Evolutionary conservation across 2,329 filamentous ascomycete species (phyloP).

Genomic region (Curvularia sp.): DNA sequence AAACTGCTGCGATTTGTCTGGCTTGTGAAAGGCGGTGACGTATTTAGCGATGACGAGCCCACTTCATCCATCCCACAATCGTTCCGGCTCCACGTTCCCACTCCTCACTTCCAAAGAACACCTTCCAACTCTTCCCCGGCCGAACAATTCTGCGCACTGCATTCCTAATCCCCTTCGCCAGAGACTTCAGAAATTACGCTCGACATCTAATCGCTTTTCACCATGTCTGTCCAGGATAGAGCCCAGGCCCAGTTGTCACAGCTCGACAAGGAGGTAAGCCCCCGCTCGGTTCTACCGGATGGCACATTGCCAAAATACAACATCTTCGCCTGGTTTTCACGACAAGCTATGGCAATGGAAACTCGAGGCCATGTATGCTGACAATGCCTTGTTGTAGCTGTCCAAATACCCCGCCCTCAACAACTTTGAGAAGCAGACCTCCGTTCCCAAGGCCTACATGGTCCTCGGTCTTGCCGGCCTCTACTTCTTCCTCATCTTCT

Average conservation of each 20-base stretch:
- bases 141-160: constrained; percentile 15
- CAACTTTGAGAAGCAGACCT: constrained; percentile 85
- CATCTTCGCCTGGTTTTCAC: neutral
- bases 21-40: constrained; percentile 47
- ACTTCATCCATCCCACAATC: constrained; percentile 41
- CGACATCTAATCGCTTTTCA: constrained; percentile 39
- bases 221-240: constrained; percentile 79
- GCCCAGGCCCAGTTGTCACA: constrained; percentile 77
- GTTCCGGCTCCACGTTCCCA: constrained; percentile 25
- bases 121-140: constrained; percentile 16
- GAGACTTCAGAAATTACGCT: constrained; percentile 1
- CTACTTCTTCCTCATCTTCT: constrained; percentile 91
- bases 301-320: constrained; percentile 18
- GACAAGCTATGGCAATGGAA: neutral
- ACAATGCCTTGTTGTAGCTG: constrained; percentile 62
- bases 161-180: constrained; percentile 7
- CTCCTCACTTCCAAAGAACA: constrained; percentile 28
- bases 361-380: constrained; percentile 25
- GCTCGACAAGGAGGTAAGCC: constrained; percentile 82
- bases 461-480: constrained; percentile 77
- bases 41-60: constrained; percentile 48
- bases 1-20: constrained; percentile 25
- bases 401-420: constrained; percentile 84
- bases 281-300: constrained; percentile 16
- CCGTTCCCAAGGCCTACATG: constrained; percentile 84